Percentiles rank a stretch among this genome's conserved stretches.
Conservation (phyloP, 2,329 filamentous ascomycete genomes). For the Botrytis deweyae region DNA sequence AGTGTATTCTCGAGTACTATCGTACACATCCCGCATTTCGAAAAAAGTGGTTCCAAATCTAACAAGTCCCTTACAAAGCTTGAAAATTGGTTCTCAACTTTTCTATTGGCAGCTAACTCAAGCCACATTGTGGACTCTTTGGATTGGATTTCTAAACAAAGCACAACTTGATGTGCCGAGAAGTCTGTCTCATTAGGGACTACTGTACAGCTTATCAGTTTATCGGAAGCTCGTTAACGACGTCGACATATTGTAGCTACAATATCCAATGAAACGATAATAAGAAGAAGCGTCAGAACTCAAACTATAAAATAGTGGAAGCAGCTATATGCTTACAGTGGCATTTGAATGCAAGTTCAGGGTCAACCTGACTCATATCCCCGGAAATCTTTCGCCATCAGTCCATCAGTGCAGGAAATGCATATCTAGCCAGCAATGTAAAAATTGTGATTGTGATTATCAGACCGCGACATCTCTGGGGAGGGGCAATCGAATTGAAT, state of each 20-base stretch:
- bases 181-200: not conserved
- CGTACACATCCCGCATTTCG: not conserved
- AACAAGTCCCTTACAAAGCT: not conserved
- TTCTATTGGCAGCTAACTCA: not conserved
- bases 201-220: not conserved
- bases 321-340: not conserved
- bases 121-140: not conserved
- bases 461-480: not conserved
- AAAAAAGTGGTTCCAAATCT: not conserved
- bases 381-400: no score
- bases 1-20: not conserved
- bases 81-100: not conserved
- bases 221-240: not conserved
- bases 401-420: not conserved
- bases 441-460: not conserved
- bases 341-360: conserved; percentile 2
- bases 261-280: not conserved
- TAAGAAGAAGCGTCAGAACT: not conserved
- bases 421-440: not conserved
- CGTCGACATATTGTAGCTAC: not conserved
- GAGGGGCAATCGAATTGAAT: not conserved
- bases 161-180: not conserved
- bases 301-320: not conserved
- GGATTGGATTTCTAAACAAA: not conserved
- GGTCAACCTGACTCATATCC: not conserved